A percentile compares a stretch with the other conserved stretches of the same genome.
Evolutionary conservation across 2,329 filamentous ascomycete species (phyloP).

Genomic region (Sarocladium kiliense): DNA sequence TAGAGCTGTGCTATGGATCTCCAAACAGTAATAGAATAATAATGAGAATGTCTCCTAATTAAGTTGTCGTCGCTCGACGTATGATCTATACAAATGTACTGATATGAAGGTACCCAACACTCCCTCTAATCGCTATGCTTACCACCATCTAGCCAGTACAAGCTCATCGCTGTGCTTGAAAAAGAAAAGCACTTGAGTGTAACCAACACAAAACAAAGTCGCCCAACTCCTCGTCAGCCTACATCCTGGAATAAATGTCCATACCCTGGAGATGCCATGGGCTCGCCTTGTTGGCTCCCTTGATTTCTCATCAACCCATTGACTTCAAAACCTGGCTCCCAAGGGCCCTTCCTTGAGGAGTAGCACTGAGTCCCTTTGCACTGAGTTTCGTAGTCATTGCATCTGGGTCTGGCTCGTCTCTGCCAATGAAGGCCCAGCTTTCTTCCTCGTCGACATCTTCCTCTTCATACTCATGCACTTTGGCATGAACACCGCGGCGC

Average conservation of each 20-base stretch:
- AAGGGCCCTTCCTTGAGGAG: slow-evolving; percentile 15
- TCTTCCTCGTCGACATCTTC: slow-evolving; percentile 66
- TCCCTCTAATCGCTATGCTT: background rate
- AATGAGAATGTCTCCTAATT: too few species aligned
- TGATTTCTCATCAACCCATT: background rate
- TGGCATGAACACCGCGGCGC: slow-evolving; percentile 37
- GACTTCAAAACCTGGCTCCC: slow-evolving; percentile 18
- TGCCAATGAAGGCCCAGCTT: slow-evolving; percentile 85
- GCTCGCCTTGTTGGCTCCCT: too few species aligned
- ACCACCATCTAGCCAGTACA: background rate
- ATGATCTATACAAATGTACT: background rate
- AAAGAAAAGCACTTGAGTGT: background rate
- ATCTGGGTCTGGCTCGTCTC: slow-evolving; percentile 41
- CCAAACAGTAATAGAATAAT: too few species aligned
- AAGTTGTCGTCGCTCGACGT: background rate
- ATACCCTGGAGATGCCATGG: too few species aligned
- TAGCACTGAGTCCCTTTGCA: slow-evolving; percentile 22
- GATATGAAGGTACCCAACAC: background rate
- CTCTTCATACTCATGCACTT: slow-evolving; percentile 37
- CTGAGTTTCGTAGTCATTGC: slow-evolving; percentile 35
- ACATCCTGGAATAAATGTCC: background rate
- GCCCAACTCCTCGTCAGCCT: slow-evolving; percentile 2
- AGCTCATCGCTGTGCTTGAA: background rate
- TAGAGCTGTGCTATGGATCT: too few species aligned
- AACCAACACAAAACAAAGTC: background rate